A percentile compares a stretch with the other conserved stretches of the same genome.
Conservation (phyloP, 2,329 filamentous ascomycete genomes). For the Aspergillus aculeatus region DNA sequence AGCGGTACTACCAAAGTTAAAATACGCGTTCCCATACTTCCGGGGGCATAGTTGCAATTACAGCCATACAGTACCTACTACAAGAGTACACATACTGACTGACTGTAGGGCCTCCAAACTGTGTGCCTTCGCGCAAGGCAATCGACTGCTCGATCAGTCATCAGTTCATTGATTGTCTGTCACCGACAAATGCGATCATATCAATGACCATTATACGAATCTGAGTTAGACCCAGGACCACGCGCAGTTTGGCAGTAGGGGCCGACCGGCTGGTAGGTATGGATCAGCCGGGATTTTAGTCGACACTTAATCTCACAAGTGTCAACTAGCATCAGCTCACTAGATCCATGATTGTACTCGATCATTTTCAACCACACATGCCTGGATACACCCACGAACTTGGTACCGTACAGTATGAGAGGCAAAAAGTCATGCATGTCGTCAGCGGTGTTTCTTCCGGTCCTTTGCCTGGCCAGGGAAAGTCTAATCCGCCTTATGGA, state of each 20-base stretch:
- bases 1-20: not conserved
- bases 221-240: not conserved
- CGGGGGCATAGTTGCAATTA: no score
- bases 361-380: no score
- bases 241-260: not conserved
- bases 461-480: conserved; percentile 4
- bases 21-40: not conserved
- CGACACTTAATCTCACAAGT: not conserved
- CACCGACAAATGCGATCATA: not conserved
- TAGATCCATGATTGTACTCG: no score
- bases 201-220: not conserved
- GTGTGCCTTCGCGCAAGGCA: no score
- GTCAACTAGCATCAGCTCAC: not conserved
- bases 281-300: not conserved
- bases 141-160: not conserved
- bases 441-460: not conserved
- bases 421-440: not conserved
- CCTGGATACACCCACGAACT: no score
- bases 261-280: not conserved
- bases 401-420: no score
- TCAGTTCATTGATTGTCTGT: no score
- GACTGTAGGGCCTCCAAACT: no score
- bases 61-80: no score
- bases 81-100: no score
- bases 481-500: conserved; percentile 11